Evolutionary conservation across 352 stramenopile species (phyloP), one percentile per base, ranked within the genome.

Genomic region (Saprolegnia parasitica): DNA sequence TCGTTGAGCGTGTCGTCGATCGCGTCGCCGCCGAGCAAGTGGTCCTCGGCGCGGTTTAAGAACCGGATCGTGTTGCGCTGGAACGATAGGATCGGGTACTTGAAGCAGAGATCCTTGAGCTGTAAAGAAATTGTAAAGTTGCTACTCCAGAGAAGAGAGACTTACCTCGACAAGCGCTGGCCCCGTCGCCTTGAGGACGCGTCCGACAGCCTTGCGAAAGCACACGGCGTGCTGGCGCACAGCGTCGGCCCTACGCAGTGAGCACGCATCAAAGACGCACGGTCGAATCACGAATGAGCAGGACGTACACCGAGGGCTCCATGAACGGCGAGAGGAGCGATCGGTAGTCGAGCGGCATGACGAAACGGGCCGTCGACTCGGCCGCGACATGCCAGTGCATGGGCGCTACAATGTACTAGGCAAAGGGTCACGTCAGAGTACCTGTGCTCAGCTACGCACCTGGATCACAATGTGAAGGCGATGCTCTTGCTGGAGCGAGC

Each of bases 351-450:
- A 49, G 11, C 3, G 42, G 42, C 11, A 49, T 15, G 42, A 49
- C 42, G 8, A 49, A n/a, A 8, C 42, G 42, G 42, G 1, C 42
- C 13, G 42, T n/a, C 42, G 42, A 15, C 42, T 49, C 42, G 18
- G 18, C 13, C 42, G 11, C 13, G 42, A n/a, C 3, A 49, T 49
- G 42, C 42, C 13, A 15, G 42, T n/a, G 42, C 11, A 50, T 24
- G 40, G 58, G 58, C 21, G 54, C 37, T 3, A 67, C 16, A n/a
- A 67, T 67, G 45, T 40, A 67, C 58, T 67, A 65, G 16, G 15
- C 13, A 4, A 15, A 40, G 11, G 13, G 20, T 26, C 35, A 26
- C 23, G 23, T 18, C 13, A 67, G 20, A 35, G 42, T n/a, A n/a
- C 10, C 42, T n/a, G 18, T 15, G 11, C 9, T 2, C 0, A 11